Percentiles rank a stretch among this genome's conserved stretches.
These are phyloP conservation scores for Linderniella brevidens DNA, from an alignment of 257 asterid species.

Conservation along the genomic window DNA sequence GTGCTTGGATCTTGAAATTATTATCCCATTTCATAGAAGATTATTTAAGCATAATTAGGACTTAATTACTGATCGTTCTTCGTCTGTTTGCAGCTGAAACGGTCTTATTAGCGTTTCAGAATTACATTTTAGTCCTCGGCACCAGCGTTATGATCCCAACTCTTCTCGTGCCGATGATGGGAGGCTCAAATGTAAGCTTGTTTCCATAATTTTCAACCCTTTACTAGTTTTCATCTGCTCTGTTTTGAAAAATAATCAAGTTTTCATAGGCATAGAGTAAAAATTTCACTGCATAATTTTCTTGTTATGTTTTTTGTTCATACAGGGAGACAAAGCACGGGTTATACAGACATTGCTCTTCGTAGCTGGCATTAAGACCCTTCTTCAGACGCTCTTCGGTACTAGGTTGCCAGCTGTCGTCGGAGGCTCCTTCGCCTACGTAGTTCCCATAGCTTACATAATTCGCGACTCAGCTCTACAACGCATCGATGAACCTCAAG, in stretches of 20 bases:
- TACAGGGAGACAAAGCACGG: conserved; percentile 81
- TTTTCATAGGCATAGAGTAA: too few species aligned
- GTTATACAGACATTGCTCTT: conserved; percentile 88
- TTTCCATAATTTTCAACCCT: conserved; percentile 1
- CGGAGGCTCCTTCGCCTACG: conserved; percentile 91
- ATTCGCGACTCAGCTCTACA: conserved; percentile 61
- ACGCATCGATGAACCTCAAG: conserved; percentile 52
- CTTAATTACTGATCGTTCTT: background rate
- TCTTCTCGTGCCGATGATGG: conserved; percentile 79
- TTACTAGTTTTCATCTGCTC: background rate
- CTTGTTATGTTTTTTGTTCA: conserved; percentile 7
- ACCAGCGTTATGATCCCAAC: conserved; percentile 97
- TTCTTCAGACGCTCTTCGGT: conserved; percentile 85
- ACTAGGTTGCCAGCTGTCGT: conserved; percentile 89
- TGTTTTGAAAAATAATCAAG: too few species aligned
- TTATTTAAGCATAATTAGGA: background rate
- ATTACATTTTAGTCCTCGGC: conserved; percentile 80
- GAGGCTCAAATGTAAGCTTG: conserved; percentile 81
- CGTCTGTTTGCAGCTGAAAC: conserved; percentile 79
- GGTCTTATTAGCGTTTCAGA: conserved; percentile 86
- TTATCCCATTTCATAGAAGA: too few species aligned
- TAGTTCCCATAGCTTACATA: conserved; percentile 61
- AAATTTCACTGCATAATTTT: too few species aligned
- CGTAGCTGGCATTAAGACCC: conserved; percentile 92
- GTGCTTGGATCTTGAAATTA: background rate